Evolutionary conservation across 169 alveolate genomes (phyloP), one percentile per base, ranked within the genome.

Genomic region (Babesia caballi): DNA sequence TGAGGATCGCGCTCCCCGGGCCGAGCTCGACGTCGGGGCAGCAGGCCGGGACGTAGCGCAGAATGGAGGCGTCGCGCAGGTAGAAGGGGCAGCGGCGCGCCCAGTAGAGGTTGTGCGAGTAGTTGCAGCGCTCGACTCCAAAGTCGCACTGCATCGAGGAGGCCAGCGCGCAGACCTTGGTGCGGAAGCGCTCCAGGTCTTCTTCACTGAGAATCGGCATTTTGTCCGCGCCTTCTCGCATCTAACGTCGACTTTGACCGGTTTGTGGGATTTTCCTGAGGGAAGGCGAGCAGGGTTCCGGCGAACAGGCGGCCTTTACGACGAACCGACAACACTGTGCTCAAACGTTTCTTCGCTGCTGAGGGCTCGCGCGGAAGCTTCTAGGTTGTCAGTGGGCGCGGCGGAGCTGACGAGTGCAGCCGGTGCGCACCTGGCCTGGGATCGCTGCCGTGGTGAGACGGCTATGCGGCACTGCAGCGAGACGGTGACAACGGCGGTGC

Each of bases 31-130:
- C 76, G 67, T 83, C 87, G 7, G 95, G 94, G 66, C 95, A 91
- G 57, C 84, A 32, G 27, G 84, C 91, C n/a, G 95, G 95, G n/a
- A 91, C 61, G 52, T 91, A 91, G 35, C 94, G 70, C 50, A 91
- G 67, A 35, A 88, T 88, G 28, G 93, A 80, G 12, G 92, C 85
- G 40, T 89, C 90, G 11, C 94, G 73, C 41, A 91, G 61, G 75
- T 91, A 91, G 66, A 86, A 91, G 7, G 95, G 95, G 69, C 94
- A 86, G 44, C 95, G 52, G 35, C 95, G 67, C 41, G 92, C 92
- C 95, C 95, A 91, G 78, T 90, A 84, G 2, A 90, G 70, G 74
- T 77, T 90, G 49, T 91, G 95, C 28, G 94, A 89, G 81, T 91
- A 91, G 76, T 90, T 90, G 53, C 95, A 91, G 50, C 95, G 53